phyloP scores from a whole-genome alignment of 148 eudicot species.

The Vaccinium macrocarpon region DNA sequence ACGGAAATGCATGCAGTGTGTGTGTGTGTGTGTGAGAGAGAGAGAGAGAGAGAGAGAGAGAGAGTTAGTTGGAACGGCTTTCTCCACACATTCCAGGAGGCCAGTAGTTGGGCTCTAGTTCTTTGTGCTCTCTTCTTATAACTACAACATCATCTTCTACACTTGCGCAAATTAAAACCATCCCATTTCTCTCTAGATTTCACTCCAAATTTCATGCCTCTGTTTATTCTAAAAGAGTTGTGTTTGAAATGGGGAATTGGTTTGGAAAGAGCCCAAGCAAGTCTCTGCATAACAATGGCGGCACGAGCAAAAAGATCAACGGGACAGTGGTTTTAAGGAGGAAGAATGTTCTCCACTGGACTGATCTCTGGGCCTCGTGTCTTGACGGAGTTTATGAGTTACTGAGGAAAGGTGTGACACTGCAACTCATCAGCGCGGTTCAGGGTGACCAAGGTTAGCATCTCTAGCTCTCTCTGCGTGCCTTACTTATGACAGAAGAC shows the following conservation, averaged over 20 bases:
- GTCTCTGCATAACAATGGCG: slow-evolving; percentile 1
- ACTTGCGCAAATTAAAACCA: background rate
- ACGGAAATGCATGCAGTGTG: background rate
- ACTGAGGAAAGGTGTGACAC: slow-evolving; percentile 55
- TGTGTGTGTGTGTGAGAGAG: no score
- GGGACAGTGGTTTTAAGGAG: slow-evolving; percentile 62
- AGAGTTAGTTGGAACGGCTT: background rate
- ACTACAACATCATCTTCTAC: background rate
- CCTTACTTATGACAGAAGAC: background rate
- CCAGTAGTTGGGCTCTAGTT: background rate
- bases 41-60: no score
- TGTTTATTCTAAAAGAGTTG: background rate
- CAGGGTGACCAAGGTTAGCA: slow-evolving; percentile 35
- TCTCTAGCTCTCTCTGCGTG: background rate
- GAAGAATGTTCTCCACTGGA: slow-evolving; percentile 53
- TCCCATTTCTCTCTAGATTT: background rate
- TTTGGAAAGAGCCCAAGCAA: slow-evolving; percentile 20
- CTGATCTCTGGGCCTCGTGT: slow-evolving; percentile 47
- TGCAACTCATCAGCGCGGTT: slow-evolving; percentile 60
- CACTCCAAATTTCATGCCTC: background rate
- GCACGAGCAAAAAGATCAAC: slow-evolving; percentile 31
- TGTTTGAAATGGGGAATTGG: slow-evolving; percentile 28
- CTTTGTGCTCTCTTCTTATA: background rate
- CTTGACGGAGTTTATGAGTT: slow-evolving; percentile 60
- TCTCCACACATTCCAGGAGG: background rate